phyloP scores from a whole-genome alignment of 2,329 filamentous ascomycete genomes.

The Colletotrichum orbiculare region DNA sequence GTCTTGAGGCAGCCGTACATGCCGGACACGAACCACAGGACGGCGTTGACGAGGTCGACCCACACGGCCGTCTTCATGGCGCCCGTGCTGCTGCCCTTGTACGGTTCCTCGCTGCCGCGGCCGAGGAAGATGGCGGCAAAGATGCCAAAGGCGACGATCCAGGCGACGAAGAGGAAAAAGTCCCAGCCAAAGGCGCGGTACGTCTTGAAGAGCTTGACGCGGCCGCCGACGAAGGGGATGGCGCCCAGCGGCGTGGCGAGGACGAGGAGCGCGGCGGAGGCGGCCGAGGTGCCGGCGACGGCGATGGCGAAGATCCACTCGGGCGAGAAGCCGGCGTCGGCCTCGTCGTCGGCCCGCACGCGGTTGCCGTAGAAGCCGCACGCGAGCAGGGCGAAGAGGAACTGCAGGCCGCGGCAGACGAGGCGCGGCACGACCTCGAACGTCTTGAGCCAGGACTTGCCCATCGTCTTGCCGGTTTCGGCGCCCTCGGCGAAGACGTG shows the following conservation, averaged over 20 bases:
- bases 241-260: conserved; percentile 50
- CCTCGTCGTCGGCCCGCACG: conserved; percentile 57
- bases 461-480: conserved; percentile 53
- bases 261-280: conserved; percentile 60
- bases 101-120: conserved; percentile 62
- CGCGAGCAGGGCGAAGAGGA: conserved; percentile 75
- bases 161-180: conserved; percentile 57
- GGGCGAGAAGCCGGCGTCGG: conserved; percentile 54
- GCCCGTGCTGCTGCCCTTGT: conserved; percentile 55
- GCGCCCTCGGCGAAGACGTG: conserved; percentile 48
- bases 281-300: conserved; percentile 64
- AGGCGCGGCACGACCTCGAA: conserved; percentile 61
- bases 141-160: conserved; percentile 76
- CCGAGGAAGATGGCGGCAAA: conserved; percentile 78
- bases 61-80: conserved; percentile 79
- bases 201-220: conserved; percentile 49
- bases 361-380: conserved; percentile 76
- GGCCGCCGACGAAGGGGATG: conserved; percentile 47
- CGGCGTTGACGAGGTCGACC: conserved; percentile 74
- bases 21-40: conserved; percentile 70
- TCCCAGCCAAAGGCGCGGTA: conserved; percentile 60
- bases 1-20: conserved; percentile 54
- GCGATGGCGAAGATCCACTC: conserved; percentile 75
- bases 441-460: conserved; percentile 57
- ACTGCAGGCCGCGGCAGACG: conserved; percentile 72